phyloP scores from a whole-genome alignment of 345 rosid species.

The Aquilaria yunnanensis region DNA sequence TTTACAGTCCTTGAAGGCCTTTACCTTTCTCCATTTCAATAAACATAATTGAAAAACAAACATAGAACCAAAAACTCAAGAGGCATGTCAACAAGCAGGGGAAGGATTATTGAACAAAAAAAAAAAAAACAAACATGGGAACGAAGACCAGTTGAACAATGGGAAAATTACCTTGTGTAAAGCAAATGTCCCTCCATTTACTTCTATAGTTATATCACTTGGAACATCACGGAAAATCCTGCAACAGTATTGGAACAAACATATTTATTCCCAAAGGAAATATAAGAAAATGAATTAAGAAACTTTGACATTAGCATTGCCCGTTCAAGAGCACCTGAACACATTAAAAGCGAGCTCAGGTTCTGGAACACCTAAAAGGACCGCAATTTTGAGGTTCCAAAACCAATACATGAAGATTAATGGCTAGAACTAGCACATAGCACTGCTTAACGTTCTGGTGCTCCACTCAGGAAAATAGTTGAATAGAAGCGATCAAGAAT shows the following conservation, averaged over 20 bases:
- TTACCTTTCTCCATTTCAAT: neutral
- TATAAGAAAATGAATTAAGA: neutral
- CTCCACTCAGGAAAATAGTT: too few relatives aligned
- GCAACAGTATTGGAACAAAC: conserved; percentile 20
- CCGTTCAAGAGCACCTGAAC: neutral
- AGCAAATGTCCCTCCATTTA: conserved; percentile 66
- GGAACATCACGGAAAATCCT: conserved; percentile 96
- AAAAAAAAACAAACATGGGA: neutral
- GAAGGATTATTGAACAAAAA: neutral
- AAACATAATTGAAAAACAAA: neutral
- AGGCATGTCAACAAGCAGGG: neutral
- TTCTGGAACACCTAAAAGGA: neutral
- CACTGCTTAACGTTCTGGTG: too few relatives aligned
- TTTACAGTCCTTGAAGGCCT: neutral
- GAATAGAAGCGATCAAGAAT: too few relatives aligned
- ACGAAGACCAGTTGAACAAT: conserved; percentile 2
- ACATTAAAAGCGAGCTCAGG: neutral
- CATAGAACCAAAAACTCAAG: neutral
- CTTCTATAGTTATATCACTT: conserved; percentile 84
- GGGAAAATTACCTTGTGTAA: conserved; percentile 65
- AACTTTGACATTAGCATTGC: neutral
- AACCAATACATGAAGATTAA: too few relatives aligned
- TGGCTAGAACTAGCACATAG: too few relatives aligned
- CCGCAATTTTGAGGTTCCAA: too few relatives aligned
- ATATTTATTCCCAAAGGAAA: neutral